A percentile compares a stretch with the other conserved stretches of the same genome.
phyloP scores from a whole-genome alignment of 306 rosid genomes.

The Elaeagnus macrophylla region DNA sequence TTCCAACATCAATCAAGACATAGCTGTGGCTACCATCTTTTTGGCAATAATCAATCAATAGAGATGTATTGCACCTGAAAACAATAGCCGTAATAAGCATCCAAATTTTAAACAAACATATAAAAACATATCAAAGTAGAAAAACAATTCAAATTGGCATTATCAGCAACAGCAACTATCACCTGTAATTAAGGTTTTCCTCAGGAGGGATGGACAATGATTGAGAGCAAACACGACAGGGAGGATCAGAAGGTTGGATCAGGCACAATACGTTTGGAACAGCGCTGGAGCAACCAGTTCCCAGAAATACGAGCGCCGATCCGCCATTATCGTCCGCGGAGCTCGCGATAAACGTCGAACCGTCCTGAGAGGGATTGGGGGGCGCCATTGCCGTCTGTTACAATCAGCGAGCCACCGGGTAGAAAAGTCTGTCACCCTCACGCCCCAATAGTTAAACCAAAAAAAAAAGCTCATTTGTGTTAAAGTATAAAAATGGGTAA shows the following conservation, averaged over 20 bases:
- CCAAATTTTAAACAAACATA: neutral
- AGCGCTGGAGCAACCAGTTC: slow-evolving; percentile 89
- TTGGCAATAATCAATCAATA: slow-evolving; percentile 66
- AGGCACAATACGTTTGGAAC: slow-evolving; percentile 71
- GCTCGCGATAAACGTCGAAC: neutral
- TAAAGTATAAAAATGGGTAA: no score
- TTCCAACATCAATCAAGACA: slow-evolving; percentile 81
- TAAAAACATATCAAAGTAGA: neutral
- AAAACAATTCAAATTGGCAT: neutral
- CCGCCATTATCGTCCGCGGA: neutral
- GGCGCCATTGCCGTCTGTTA: slow-evolving; percentile 40
- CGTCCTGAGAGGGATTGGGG: slow-evolving; percentile 25
- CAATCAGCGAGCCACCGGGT: neutral
- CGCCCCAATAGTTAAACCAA: no score
- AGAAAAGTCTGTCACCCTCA: no score
- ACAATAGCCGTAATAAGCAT: neutral
- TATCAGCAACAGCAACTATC: no score
- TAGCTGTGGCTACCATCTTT: slow-evolving; percentile 46
- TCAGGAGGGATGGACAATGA: slow-evolving; percentile 56
- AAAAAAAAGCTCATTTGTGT: no score
- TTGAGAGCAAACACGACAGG: slow-evolving; percentile 68
- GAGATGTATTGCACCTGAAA: slow-evolving; percentile 86
- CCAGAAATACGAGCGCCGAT: slow-evolving; percentile 84
- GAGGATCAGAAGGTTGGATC: slow-evolving; percentile 74
- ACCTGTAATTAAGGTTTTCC: slow-evolving; percentile 86